Evolutionary conservation across 228 moss, liverwort and hornwort species (phyloP), one percentile per base, ranked within the genome.

Genomic region (Sphagnum fallax): DNA sequence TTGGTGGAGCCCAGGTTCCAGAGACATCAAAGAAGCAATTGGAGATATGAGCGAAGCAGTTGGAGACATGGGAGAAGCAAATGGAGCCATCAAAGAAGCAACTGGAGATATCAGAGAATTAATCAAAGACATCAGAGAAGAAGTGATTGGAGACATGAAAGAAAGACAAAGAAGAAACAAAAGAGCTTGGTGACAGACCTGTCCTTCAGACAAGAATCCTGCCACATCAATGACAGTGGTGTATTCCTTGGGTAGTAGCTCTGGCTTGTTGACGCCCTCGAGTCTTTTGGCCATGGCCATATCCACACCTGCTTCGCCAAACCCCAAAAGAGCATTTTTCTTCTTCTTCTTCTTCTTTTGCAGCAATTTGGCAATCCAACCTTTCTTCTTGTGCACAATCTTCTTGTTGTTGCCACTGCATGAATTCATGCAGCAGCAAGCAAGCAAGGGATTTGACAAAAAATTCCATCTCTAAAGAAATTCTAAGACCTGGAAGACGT

Each of bases 181-280:
- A 32, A 32, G 32, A 32, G 32, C 32, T 32, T 3, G 32, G 32
- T 32, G 32, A 2, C 32, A 32, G 32, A 87, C 86, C 86, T 87
- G 86, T 10, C 86, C 86, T 10, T 82, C 70, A 18, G 86, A 87
- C 83, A 87, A 74, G 48, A 87, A 87, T 61, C 86, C 86, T 65
- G 86, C 86, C 69, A 87, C 86, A 74, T 87, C 86, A 53, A 87
- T 87, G 53, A 87, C 86, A 14, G 86, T 87, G 52, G 78, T 80
- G 68, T 83, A 87, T 64, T 87, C 83, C 72, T 83, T 83, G 15
- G 86, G 86, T 7, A 87, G 78, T 67, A 87, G 66, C 68, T 87
- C 86, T 5, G 86, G 86, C 71, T 87, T 87, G 68, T 87, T 87
- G 50, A 87, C 86, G 53, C 86, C 86, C 53, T 87, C 83, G 16